Evolutionary conservation across 1,284 basidiomycete genomes (phyloP), one percentile per base, ranked within the genome.

Genomic region (Vanrija sp.): DNA sequence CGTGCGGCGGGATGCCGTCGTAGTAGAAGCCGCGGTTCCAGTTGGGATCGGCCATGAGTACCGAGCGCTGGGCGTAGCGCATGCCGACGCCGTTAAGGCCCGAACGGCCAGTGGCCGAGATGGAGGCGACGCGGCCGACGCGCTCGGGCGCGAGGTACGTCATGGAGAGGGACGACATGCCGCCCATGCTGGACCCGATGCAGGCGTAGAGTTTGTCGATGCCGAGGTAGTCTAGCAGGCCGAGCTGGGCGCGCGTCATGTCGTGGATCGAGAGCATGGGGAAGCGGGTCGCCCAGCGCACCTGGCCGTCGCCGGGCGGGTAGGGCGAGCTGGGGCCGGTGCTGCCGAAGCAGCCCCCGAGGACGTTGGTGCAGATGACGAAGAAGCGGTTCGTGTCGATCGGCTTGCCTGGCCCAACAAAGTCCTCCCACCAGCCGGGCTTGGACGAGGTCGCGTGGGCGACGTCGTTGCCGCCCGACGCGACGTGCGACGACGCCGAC

Each of bases 1-100:
- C 89, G 72, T 98, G 96, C 3, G 95, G 95, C 1, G 95, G 96
- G 14, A 94, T 72, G n/a, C 83, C 81, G 49, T 91, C 88, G 69
- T 99, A 99, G 77, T 99, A 99, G 74, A 95, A 97, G 1, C 96
- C 95, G 39, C 93, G 85, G 63, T 98, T 98, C 96, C 95, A 99
- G 64, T 98, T 97, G 0, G 95, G 95, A 75, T 99, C 95, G 6
- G 93, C 87, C 95, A 98, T 99, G 49, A 99, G 83, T 12, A 98
- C 95, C 92, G 60, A 25, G 44, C 59, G 55, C 74, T 99, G 95
- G 1, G 95, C 94, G 75, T 87, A 96, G 36, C 95, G 83, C 85
- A 98, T 91, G 2, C 96, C 95, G 55, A 98, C 87, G 56, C 89
- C 90, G 19, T 89, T 85, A 4, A 96, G 89, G 41, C 85, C 91